Percentiles rank a stretch among this genome's conserved stretches.
Evolutionary conservation across 495 filamentous ascomycete species (phyloP).

Genomic region (Neurospora sp.): DNA sequence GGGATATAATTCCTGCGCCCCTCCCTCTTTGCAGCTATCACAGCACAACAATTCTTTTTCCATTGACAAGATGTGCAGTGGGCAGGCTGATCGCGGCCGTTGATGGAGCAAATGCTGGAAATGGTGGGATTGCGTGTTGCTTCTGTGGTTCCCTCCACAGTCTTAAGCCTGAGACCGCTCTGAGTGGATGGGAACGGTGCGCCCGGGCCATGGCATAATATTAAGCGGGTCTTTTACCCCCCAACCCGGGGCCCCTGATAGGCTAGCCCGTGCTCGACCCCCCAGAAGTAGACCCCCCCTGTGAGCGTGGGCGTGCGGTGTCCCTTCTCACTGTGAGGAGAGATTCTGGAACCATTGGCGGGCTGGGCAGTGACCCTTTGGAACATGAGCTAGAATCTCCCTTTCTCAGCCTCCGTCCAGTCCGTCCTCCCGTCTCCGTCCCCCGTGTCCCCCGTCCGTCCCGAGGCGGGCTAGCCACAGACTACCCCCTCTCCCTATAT

Average conservation of each 20-base stretch:
- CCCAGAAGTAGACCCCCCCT: not conserved
- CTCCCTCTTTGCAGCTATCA: not conserved
- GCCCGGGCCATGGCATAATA: not conserved
- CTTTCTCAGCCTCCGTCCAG: not conserved
- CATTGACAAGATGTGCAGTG: not conserved
- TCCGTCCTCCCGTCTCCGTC: not conserved
- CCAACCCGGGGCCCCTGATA: slow-evolving; percentile 1
- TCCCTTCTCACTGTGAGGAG: not conserved
- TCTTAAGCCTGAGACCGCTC: not conserved
- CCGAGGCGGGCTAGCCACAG: too few species aligned
- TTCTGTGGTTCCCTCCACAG: not conserved
- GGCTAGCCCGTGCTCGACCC: not conserved
- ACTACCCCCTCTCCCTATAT: too few species aligned
- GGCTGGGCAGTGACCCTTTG: not conserved
- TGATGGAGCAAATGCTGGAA: not conserved
- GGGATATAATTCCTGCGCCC: not conserved
- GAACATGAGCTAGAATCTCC: not conserved
- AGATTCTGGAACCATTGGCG: not conserved
- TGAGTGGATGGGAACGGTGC: not conserved
- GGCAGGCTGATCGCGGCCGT: not conserved
- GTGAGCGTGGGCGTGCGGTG: not conserved
- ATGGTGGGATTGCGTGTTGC: not conserved
- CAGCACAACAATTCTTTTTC: not conserved
- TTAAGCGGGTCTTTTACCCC: not conserved
- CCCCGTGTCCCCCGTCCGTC: not conserved